Evolutionary conservation across 352 stramenopile genomes (phyloP).

Genomic region (Pythium volutum): DNA sequence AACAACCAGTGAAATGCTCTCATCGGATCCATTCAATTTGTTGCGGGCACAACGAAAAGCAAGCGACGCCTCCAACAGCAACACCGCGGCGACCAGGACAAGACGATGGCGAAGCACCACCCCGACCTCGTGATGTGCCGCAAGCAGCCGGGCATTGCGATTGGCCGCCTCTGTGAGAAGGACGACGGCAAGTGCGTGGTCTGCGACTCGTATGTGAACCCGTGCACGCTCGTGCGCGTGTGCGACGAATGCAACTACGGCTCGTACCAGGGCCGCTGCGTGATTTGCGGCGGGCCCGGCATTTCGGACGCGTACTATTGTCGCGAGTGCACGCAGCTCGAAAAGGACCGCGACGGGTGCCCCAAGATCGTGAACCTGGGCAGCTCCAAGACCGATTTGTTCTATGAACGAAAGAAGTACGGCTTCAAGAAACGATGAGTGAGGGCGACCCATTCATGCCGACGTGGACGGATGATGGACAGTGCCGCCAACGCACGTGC

Average conservation of each 20-base stretch:
- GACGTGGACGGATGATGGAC: not conserved
- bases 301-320: constrained; percentile 99
- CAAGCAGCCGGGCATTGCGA: constrained; percentile 98
- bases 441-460: not conserved
- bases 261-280: constrained; percentile 94
- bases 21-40: constrained; percentile 17
- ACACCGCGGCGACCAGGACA: constrained; percentile 1
- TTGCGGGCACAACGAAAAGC: not conserved
- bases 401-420: constrained; percentile 99
- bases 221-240: constrained; percentile 96
- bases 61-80: constrained; percentile 5
- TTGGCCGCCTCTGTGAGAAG: constrained; percentile 98
- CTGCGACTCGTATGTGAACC: constrained; percentile 99
- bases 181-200: constrained; percentile 99
- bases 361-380: constrained; percentile 99
- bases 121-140: constrained; percentile 99
- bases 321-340: constrained; percentile 97
- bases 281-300: constrained; percentile 96
- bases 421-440: constrained; percentile 89
- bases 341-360: constrained; percentile 97
- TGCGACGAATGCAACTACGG: constrained; percentile 99
- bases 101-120: constrained; percentile 98
- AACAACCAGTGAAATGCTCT: constrained; percentile 10
- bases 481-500: not conserved
- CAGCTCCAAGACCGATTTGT: constrained; percentile 95